Evolutionary conservation across 345 rosid genomes (phyloP).

Genomic region (Brassica cretica): DNA sequence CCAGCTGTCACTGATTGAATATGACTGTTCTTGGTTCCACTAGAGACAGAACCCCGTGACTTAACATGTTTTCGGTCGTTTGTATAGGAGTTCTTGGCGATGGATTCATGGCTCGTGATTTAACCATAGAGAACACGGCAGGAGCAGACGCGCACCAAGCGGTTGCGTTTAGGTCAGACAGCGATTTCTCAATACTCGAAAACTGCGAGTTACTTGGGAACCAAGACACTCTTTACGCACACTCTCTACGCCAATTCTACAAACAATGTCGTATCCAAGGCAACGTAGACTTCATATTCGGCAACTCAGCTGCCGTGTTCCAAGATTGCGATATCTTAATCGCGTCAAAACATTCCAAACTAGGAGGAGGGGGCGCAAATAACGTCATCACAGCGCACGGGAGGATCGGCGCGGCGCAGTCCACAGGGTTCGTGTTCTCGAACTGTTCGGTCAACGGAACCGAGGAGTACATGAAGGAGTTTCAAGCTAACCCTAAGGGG

Average conservation of each 20-base stretch:
- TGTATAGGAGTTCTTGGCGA: slow-evolving; percentile 73
- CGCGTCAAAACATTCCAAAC: slow-evolving; percentile 57
- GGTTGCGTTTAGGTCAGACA: slow-evolving; percentile 86
- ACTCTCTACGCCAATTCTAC: slow-evolving; percentile 46
- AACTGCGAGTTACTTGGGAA: slow-evolving; percentile 85
- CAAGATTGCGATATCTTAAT: slow-evolving; percentile 63
- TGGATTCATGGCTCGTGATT: slow-evolving; percentile 90
- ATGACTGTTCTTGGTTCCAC: slow-evolving; percentile 18
- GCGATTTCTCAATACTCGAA: slow-evolving; percentile 72
- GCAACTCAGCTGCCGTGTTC: slow-evolving; percentile 77
- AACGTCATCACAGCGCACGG: slow-evolving; percentile 84
- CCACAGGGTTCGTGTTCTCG: slow-evolving; percentile 70
- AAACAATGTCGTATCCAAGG: slow-evolving; percentile 24
- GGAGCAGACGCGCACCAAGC: slow-evolving; percentile 89
- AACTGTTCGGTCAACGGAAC: slow-evolving; percentile 80
- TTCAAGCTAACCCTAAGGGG: slow-evolving; percentile 51
- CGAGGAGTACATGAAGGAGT: slow-evolving; percentile 65
- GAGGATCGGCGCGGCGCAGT: slow-evolving; percentile 74
- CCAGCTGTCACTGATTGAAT: not conserved
- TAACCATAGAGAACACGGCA: slow-evolving; percentile 82
- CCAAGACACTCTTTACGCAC: slow-evolving; percentile 85
- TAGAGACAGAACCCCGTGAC: not conserved
- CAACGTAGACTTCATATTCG: slow-evolving; percentile 89
- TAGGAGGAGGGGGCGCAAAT: slow-evolving; percentile 59
- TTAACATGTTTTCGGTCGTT: not conserved